phyloP scores from a whole-genome alignment of 768 basidiomycete genomes.

The Kwoniella sp. region DNA sequence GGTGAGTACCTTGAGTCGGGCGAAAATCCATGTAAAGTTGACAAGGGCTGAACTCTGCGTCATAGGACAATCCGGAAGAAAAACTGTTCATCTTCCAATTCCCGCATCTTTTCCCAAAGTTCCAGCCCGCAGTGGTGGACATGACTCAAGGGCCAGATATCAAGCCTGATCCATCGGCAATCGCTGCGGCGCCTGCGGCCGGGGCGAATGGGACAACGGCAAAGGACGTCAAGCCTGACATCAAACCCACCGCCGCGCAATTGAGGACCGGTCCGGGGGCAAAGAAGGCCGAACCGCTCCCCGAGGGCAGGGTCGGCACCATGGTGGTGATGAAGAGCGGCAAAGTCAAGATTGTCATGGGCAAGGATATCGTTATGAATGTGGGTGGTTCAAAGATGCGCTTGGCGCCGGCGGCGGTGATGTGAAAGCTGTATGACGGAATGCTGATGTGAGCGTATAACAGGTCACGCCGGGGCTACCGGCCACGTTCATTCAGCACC shows the following conservation, averaged over 20 bases:
- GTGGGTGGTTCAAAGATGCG: slow-evolving; percentile 58
- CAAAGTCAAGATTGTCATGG: slow-evolving; percentile 76
- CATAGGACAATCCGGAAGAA: slow-evolving; percentile 40
- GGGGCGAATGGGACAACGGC: background rate
- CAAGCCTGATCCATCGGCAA: slow-evolving; percentile 48
- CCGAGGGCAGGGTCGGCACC: slow-evolving; percentile 75
- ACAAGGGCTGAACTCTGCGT: background rate
- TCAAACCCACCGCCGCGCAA: slow-evolving; percentile 23
- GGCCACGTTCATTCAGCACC: slow-evolving; percentile 83
- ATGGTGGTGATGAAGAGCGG: slow-evolving; percentile 82
- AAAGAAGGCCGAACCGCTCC: slow-evolving; percentile 45
- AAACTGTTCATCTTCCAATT: slow-evolving; percentile 84
- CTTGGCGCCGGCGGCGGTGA: too few species aligned
- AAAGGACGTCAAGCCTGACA: slow-evolving; percentile 53
- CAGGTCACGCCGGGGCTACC: slow-evolving; percentile 78
- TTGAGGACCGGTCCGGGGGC: slow-evolving; percentile 2
- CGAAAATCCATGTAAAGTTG: too few species aligned
- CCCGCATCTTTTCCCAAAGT: slow-evolving; percentile 75
- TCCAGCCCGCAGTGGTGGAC: slow-evolving; percentile 53
- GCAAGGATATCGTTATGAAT: slow-evolving; percentile 75
- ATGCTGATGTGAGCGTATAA: background rate
- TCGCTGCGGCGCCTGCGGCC: background rate
- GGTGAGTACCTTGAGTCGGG: too few species aligned
- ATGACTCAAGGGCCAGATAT: slow-evolving; percentile 51
- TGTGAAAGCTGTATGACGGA: background rate